Percentiles rank a stretch among this genome's conserved stretches.
Evolutionary conservation across 2,329 filamentous ascomycete species (phyloP).

Genomic region (Cladosporium colombiae): DNA sequence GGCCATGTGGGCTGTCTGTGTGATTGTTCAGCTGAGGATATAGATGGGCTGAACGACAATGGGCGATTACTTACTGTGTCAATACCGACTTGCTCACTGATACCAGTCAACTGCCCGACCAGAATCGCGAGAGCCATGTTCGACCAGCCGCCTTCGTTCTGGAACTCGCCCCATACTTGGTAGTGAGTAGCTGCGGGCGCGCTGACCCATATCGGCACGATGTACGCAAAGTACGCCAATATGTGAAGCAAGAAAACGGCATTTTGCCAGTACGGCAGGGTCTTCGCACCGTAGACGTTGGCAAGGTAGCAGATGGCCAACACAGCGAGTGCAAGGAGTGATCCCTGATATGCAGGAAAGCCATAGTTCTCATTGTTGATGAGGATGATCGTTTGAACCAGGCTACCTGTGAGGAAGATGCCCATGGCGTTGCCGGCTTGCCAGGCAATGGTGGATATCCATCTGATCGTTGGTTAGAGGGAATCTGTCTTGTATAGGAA

Average conservation of each 20-base stretch:
- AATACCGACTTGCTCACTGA: neutral
- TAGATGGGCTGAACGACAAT: neutral
- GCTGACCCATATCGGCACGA: constrained; percentile 25
- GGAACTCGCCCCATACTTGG: constrained; percentile 17
- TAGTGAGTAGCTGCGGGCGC: constrained; percentile 6
- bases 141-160: constrained; percentile 23
- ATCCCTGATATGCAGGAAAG: constrained; percentile 49
- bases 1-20: constrained; percentile 23
- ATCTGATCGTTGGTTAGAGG: constrained; percentile 24
- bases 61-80: neutral
- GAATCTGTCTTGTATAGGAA: neutral
- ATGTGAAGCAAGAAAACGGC: constrained; percentile 41
- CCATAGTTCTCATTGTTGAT: constrained; percentile 46
- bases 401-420: constrained; percentile 25
- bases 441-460: constrained; percentile 27
- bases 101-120: constrained; percentile 18
- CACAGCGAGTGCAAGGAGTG: constrained; percentile 46
- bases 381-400: constrained; percentile 31
- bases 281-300: constrained; percentile 33
- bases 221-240: constrained; percentile 25
- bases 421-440: constrained; percentile 28
- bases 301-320: constrained; percentile 33
- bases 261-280: constrained; percentile 35
- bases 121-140: constrained; percentile 21
- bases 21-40: constrained; percentile 16